These are phyloP conservation scores for Chytriomyces hyalinus DNA, from an alignment of 192 early-diverging fungal species.

Conservation along the genomic window DNA sequence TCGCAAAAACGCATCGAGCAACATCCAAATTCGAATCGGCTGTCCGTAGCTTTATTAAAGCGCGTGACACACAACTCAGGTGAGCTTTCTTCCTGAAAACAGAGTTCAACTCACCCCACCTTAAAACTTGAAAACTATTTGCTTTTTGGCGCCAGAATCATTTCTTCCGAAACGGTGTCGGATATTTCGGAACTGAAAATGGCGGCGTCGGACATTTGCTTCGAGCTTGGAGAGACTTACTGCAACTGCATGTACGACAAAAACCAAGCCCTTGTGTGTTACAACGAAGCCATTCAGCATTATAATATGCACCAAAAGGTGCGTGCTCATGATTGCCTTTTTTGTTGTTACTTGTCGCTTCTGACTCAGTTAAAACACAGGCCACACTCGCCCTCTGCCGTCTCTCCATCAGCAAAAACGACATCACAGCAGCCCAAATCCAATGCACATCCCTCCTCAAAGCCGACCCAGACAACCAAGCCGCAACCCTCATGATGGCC, in stretches of 20 bases:
- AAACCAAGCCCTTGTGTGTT: constrained; percentile 44
- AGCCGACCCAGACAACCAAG: constrained; percentile 43
- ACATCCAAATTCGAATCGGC: constrained; percentile 34
- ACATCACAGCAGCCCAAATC: constrained; percentile 53
- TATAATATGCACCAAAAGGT: constrained; percentile 48
- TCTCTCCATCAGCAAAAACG: constrained; percentile 43
- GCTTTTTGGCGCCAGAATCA: constrained; percentile 17
- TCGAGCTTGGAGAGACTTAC: constrained; percentile 45
- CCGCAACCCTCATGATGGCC: constrained; percentile 56
- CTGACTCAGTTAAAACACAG: constrained; percentile 25
- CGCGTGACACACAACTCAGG: constrained; percentile 46
- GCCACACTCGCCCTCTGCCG: constrained; percentile 46
- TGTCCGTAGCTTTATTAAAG: constrained; percentile 35
- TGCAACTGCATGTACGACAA: constrained; percentile 39
- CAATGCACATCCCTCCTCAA: constrained; percentile 49
- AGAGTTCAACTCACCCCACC: too few species aligned
- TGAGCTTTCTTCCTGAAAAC: constrained; percentile 10
- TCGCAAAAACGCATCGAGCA: constrained; percentile 36
- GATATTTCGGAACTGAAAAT: constrained; percentile 26
- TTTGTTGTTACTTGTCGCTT: constrained; percentile 7
- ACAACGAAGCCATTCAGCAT: constrained; percentile 53
- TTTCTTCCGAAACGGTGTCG: constrained; percentile 24
- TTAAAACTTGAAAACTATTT: not conserved
- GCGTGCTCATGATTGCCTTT: constrained; percentile 20
- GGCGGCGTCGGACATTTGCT: constrained; percentile 42